Conservation (phyloP, 2,329 filamentous ascomycete species). For the Thermothelomyces thermophilus region DNA sequence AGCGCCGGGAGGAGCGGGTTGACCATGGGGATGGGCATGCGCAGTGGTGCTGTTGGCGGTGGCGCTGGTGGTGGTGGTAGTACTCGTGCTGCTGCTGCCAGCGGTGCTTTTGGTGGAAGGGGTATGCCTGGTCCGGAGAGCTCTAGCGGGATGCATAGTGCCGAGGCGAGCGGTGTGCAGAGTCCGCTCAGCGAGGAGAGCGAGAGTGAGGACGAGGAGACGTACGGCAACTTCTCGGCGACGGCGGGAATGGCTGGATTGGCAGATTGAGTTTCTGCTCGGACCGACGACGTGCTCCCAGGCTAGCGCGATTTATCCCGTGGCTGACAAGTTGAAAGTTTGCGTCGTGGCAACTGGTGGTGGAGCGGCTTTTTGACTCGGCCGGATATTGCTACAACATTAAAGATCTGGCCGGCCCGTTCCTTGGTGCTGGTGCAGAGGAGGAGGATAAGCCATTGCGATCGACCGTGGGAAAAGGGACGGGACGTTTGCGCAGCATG, state of each 20-base stretch:
- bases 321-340: no score
- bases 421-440: background rate
- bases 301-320: no score
- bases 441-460: background rate
- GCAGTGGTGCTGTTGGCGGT: conserved; percentile 14
- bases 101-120: conserved; percentile 14
- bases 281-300: background rate
- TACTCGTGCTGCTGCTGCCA: conserved; percentile 5
- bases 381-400: no score
- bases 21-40: conserved; percentile 14
- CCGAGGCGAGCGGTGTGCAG: conserved; percentile 44
- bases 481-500: conserved; percentile 8
- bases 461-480: background rate
- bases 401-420: background rate
- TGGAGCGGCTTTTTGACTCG: background rate
- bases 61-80: no score
- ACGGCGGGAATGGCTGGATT: conserved; percentile 28
- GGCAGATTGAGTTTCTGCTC: conserved; percentile 11
- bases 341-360: background rate
- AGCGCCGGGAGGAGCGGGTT: conserved; percentile 28
- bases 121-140: conserved; percentile 30
- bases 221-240: conserved; percentile 40
- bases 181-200: conserved; percentile 44
- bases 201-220: conserved; percentile 50
- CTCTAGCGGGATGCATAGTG: conserved; percentile 38